These are phyloP conservation scores for Globisporangium splendens DNA, from an alignment of 352 stramenopile species.

Conservation along the genomic window DNA sequence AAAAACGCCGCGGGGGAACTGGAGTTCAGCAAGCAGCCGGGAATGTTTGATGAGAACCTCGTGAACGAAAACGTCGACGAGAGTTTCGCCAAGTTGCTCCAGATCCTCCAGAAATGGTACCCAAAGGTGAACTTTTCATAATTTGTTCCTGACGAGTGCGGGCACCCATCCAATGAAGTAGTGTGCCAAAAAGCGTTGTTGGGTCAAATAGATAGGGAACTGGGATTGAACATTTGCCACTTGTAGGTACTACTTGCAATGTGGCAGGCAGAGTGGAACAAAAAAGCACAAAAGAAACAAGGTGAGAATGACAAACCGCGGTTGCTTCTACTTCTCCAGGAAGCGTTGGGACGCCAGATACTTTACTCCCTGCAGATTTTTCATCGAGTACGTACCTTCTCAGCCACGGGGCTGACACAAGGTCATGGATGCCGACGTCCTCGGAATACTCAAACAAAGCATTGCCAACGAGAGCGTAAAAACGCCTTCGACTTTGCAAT, in stretches of 20 bases:
- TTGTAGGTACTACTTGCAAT: neutral
- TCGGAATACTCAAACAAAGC: constrained; percentile 33
- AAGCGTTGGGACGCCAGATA: constrained; percentile 16
- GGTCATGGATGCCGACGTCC: constrained; percentile 19
- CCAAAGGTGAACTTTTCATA: constrained; percentile 55
- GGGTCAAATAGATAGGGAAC: constrained; percentile 1
- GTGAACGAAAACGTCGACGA: constrained; percentile 88
- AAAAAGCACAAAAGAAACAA: neutral
- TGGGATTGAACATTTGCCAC: too few species aligned
- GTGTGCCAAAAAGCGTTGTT: neutral
- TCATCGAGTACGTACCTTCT: constrained; percentile 19
- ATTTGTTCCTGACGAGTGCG: neutral
- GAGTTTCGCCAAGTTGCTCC: constrained; percentile 68
- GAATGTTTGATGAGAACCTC: constrained; percentile 88
- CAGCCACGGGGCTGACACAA: constrained; percentile 12
- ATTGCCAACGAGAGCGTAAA: constrained; percentile 29
- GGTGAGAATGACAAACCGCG: neutral
- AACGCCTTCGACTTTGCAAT: constrained; percentile 22
- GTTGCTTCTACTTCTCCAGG: constrained; percentile 14
- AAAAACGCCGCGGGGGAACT: constrained; percentile 93
- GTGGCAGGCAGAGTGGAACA: neutral
- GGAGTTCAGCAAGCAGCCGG: constrained; percentile 80
- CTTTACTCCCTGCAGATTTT: neutral
- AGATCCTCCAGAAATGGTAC: constrained; percentile 76
- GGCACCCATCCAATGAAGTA: neutral